Evolutionary conservation across 2,329 filamentous ascomycete species (phyloP), one percentile per base, ranked within the genome.

Genomic region (Elsinoe arachidis): DNA sequence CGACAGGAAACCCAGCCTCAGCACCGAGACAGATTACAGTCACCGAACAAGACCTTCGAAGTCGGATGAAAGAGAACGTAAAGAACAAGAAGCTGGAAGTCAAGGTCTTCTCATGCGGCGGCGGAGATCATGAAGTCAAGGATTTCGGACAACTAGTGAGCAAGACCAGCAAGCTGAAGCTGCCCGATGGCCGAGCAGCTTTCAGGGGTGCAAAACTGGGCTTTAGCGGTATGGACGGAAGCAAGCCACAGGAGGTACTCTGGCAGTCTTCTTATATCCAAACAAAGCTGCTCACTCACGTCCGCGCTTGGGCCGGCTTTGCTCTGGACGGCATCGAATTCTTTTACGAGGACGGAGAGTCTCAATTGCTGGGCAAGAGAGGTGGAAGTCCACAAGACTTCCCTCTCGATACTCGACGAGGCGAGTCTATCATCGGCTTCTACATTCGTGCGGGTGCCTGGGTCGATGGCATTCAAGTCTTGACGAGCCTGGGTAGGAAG

Each of bases 281-380:
- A 61, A 87, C 83, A 33, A 86, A 90, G 61, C 79, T 96, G 30
- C 76, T 97, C 61, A 85, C 83, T 1, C 82, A 82, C 4, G 80
- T 96, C 58, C 80, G 83, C 59, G 78, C 95, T 12, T 95, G 90
- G 67, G 85, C 90, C 64, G 90, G 88, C 1, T 76, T 78, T 59
- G 86, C 86, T 3, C 68, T 97, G 11, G 87, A 95, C 68, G 93
- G 93, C 0, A 72, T 99, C 17, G 92, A 97, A 69, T 97, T 99
- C 71, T 78, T 88, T 59, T 97, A 96, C 67, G 92, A 97, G 66
- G 90, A 97, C 69, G 80, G 82, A 14, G 86, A 88, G 1, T 86
- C 79, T 56, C 90, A 96, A 68, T 71, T 96, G 2, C 95, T 99
- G 75, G 93, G 93, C 39, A 91, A 89, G 66, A 78, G 80, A 56